phyloP scores from a whole-genome alignment of 108 stramenopile species.

The Nannochloropsis granulata region DNA sequence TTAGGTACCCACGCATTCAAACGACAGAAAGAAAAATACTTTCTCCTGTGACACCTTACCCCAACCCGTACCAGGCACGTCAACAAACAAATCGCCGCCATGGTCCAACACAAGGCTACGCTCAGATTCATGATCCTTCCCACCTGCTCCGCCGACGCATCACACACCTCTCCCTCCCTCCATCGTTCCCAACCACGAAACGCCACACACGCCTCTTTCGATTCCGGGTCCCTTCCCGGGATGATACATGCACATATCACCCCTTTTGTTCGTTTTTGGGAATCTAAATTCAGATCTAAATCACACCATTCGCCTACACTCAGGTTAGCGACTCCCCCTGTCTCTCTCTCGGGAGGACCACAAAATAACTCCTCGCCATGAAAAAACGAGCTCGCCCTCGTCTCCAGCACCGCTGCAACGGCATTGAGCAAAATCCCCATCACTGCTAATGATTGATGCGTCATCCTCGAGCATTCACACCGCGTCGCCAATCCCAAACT shows the following conservation, averaged over 20 bases:
- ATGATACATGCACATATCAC: background rate
- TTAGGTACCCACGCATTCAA: no score
- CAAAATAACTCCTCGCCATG: background rate
- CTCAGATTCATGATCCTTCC: background rate
- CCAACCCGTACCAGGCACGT: background rate
- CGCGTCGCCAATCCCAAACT: background rate
- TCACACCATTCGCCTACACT: background rate
- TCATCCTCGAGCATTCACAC: background rate
- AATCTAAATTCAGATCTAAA: background rate
- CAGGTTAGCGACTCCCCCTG: background rate
- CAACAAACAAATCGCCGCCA: background rate
- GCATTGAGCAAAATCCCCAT: background rate
- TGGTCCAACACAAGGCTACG: background rate
- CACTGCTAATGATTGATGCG: background rate
- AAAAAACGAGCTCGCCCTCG: background rate
- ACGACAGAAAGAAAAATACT: no score
- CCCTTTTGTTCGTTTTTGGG: background rate
- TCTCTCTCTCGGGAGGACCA: background rate
- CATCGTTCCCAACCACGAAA: background rate
- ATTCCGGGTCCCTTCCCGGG: background rate
- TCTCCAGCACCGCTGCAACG: background rate
- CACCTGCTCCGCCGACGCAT: background rate
- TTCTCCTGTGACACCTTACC: no score
- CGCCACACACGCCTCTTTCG: background rate
- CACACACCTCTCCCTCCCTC: background rate